Percentiles rank a stretch among this genome's conserved stretches.
phyloP scores from a whole-genome alignment of 768 basidiomycete species.

The Dendrothele bispora region DNA sequence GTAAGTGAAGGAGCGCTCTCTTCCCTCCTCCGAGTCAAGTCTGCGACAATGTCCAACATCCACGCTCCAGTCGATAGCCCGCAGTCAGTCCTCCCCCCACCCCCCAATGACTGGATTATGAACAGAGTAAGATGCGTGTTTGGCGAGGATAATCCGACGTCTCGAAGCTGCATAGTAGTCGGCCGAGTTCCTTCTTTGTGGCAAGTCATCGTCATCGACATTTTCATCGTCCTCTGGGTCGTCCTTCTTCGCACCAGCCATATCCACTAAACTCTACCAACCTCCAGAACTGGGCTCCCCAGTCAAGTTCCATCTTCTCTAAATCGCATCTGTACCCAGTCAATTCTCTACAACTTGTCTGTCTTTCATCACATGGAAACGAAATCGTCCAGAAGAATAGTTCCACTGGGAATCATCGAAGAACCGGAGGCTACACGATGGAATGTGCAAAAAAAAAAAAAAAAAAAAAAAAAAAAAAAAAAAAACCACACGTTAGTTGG shows the following conservation, averaged over 20 bases:
- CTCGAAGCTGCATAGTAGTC: background rate
- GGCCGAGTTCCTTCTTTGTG: too few relatives aligned
- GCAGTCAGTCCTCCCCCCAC: too few relatives aligned
- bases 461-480: too few relatives aligned
- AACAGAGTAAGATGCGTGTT: background rate
- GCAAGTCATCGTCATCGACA: constrained; percentile 2
- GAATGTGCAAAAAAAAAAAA: too few relatives aligned
- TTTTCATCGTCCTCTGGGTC: constrained; percentile 13
- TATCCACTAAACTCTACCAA: constrained; percentile 63
- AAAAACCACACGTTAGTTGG: too few relatives aligned
- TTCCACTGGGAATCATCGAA: constrained; percentile 68
- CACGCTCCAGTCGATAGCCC: constrained; percentile 55
- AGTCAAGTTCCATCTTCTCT: constrained; percentile 40
- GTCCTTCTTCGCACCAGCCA: constrained; percentile 40
- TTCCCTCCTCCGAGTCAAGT: constrained; percentile 45
- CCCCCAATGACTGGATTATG: background rate
- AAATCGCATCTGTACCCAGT: constrained; percentile 84
- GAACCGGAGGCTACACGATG: too few relatives aligned
- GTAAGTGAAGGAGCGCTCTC: background rate
- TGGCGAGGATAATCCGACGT: constrained; percentile 1
- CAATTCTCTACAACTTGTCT: constrained; percentile 84
- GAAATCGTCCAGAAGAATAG: constrained; percentile 70
- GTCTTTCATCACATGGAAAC: constrained; percentile 88
- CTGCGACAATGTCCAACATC: constrained; percentile 82
- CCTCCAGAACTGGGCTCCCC: constrained; percentile 64